These are phyloP conservation scores for Iris macrosiphon DNA, from an alignment of 106 monocot genomes.

Conservation along the genomic window DNA sequence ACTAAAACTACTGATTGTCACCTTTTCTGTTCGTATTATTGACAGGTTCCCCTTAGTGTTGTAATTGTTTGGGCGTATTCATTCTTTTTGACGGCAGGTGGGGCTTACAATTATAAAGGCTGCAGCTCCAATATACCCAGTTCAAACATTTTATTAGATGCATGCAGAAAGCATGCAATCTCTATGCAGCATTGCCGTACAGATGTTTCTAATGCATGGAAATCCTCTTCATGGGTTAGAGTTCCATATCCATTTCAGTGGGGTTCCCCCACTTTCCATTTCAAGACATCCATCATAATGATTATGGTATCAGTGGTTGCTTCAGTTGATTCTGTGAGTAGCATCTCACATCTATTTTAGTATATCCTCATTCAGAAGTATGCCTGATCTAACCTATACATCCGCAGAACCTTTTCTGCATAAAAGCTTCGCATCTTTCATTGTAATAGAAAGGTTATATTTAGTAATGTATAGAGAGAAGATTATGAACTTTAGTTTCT, in stretches of 20 bases:
- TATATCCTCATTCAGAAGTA: not conserved
- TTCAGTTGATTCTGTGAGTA: slow-evolving; percentile 88
- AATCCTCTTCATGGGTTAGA: slow-evolving; percentile 84
- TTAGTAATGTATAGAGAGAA: too few relatives aligned
- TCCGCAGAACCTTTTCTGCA: too few relatives aligned
- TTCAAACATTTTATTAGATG: slow-evolving; percentile 81
- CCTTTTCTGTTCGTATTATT: slow-evolving; percentile 5
- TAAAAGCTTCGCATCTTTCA: not conserved
- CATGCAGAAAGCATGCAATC: slow-evolving; percentile 61
- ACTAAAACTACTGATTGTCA: not conserved
- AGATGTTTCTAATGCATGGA: slow-evolving; percentile 89
- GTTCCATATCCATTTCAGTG: slow-evolving; percentile 97
- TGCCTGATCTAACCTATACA: not conserved
- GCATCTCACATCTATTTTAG: not conserved
- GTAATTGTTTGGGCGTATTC: slow-evolving; percentile 93
- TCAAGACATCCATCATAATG: slow-evolving; percentile 88
- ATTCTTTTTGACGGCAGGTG: slow-evolving; percentile 94
- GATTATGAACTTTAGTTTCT: too few relatives aligned
- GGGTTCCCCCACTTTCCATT: slow-evolving; percentile 81
- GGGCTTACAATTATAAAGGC: slow-evolving; percentile 75
- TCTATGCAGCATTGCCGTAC: slow-evolving; percentile 83
- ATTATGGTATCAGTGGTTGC: slow-evolving; percentile 74
- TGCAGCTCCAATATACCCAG: slow-evolving; percentile 81
- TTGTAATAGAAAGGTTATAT: too few relatives aligned
- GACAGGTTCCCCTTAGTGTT: slow-evolving; percentile 86